Evolutionary conservation across 2,329 filamentous ascomycete genomes (phyloP).

Genomic region (Amphichorda felina): DNA sequence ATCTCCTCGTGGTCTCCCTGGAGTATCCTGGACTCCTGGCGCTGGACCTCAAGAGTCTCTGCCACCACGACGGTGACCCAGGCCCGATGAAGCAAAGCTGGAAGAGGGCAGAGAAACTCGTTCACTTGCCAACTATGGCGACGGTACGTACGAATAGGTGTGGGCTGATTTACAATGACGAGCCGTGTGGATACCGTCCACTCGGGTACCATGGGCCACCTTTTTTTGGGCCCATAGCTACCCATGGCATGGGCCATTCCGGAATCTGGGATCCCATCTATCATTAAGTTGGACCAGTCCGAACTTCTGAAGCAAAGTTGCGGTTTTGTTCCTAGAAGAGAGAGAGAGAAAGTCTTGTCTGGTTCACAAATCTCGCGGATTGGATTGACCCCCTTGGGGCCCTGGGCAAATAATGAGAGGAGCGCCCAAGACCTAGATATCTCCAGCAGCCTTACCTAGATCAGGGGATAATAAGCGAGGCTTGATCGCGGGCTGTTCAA

Average conservation of each 20-base stretch:
- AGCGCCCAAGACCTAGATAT: too few species aligned
- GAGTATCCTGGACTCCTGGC: too few species aligned
- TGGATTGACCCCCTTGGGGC: neutral
- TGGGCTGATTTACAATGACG: neutral
- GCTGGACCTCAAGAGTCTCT: too few species aligned
- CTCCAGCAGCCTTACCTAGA: conserved; percentile 1
- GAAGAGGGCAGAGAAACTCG: too few species aligned
- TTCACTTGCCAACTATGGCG: neutral
- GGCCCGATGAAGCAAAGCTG: too few species aligned
- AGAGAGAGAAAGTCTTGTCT: too few species aligned
- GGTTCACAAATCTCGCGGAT: neutral
- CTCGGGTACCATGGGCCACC: neutral
- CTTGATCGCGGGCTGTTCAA: neutral
- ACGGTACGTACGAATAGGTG: neutral
- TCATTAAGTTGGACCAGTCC: too few species aligned
- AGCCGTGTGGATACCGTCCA: neutral
- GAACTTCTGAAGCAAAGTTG: neutral
- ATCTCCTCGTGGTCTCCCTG: too few species aligned
- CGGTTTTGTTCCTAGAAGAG: too few species aligned
- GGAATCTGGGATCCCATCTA: neutral
- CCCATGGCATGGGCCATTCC: conserved; percentile 1
- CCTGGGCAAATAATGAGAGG: too few species aligned
- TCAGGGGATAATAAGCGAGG: conserved; percentile 1
- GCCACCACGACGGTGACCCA: too few species aligned
- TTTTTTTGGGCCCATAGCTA: neutral